Base-by-base conservation (phyloP, 2,329 filamentous ascomycete genomes). In the Claviceps lovelessii region DNA sequence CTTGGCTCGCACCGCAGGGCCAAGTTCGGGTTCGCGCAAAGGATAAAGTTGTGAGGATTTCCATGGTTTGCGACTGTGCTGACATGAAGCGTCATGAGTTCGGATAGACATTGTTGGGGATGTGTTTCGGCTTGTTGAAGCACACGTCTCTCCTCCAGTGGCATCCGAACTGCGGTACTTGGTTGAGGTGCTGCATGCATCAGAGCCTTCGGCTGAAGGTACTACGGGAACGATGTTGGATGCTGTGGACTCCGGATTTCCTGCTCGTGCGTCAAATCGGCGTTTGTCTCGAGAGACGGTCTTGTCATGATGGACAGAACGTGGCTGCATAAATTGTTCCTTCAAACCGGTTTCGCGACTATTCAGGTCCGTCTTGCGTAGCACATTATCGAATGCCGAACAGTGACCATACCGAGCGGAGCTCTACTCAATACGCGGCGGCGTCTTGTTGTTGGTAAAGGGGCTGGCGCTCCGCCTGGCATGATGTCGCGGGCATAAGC, bases 391-490 rank as follows among this genome's bases (percentile, higher is more conserved):
- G 56, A 65, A 66, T 53, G 60, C 57, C 57, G 63, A 58, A 57
- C 56, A 62, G 57, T 62, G 62, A 61, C 66, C 65, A 57, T 61
- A 64, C 58, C 65, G 63, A 58, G 63, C 56, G 62, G 67, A 62
- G 60, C 61, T 62, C 67, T 72, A 73, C 61, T 73, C 70, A 61
- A 73, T 73, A 58, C 71, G 70, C 58, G 71, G 71, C 10, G 71
- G 70, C 60, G 70, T 72, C 62, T 71, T 72, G 60, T 63, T 62
- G 56, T 63, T 62, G 56, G 66, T 63, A 53, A 58, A 64, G 57
- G 69, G 69, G 58, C 69, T 71, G 44, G 69, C 63, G 57, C 69
- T 71, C 56, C 68, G 63, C 58, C 69, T 71, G 52, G 9, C 6
- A 17, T 13, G 17, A 17, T 53, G 5, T 37, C 15, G 39, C 39